phyloP scores from a whole-genome alignment of 1,139 yeast genomes.

The Suhomyces taliae region DNA sequence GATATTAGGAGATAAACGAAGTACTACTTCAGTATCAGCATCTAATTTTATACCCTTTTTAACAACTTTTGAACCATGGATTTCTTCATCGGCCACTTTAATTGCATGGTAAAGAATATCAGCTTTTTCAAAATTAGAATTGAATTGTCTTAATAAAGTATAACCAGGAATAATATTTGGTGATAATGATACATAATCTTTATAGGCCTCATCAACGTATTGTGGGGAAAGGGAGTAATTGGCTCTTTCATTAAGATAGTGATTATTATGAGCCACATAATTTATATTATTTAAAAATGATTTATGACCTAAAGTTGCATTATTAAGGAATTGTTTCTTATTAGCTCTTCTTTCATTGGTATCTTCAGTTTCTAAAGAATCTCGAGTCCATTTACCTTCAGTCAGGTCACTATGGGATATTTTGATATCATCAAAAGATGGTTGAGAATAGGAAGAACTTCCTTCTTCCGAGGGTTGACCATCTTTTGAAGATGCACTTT shows the following conservation, averaged over 20 bases:
- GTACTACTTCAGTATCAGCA: conserved; percentile 19
- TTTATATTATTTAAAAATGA: conserved; percentile 31
- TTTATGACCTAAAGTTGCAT: conserved; percentile 15
- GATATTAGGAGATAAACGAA: conserved; percentile 30
- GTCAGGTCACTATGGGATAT: conserved; percentile 3
- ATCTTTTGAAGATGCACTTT: background rate
- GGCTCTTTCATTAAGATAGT: conserved; percentile 21
- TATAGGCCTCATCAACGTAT: conserved; percentile 9
- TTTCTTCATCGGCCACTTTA: background rate
- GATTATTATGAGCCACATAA: conserved; percentile 24
- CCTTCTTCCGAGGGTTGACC: conserved; percentile 2
- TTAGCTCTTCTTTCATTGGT: background rate
- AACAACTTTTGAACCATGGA: conserved; percentile 1
- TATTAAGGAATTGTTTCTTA: conserved; percentile 6
- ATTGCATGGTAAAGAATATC: conserved; percentile 22
- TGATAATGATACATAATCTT: conserved; percentile 18
- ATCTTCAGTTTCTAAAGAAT: conserved; percentile 5
- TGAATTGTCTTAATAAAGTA: conserved; percentile 21
- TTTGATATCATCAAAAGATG: conserved; percentile 8
- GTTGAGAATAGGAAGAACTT: conserved; percentile 8
- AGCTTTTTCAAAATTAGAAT: conserved; percentile 15
- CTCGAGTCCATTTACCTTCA: conserved; percentile 1
- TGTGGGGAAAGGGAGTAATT: conserved; percentile 12
- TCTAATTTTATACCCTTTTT: conserved; percentile 1
- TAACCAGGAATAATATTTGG: conserved; percentile 26